Conservation (phyloP, 129 eudicot species). For the Kitagawia praeruptora region DNA sequence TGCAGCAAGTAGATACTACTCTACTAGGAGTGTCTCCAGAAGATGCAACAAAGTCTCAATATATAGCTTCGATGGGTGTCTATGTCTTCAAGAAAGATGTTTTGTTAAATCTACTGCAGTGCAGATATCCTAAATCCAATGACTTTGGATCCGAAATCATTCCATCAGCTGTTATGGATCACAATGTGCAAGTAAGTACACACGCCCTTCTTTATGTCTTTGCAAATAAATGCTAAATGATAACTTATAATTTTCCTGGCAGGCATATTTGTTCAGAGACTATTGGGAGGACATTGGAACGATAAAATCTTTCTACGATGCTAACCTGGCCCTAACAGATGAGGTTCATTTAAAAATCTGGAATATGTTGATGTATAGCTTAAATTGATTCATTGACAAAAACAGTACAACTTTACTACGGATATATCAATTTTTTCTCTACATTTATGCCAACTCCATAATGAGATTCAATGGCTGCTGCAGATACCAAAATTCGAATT, state of each 20-base stretch:
- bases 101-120: slow-evolving; percentile 58
- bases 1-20: slow-evolving; percentile 72
- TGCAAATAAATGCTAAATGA: background rate
- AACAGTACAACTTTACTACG: background rate
- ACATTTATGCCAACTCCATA: background rate
- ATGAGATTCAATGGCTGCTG: slow-evolving; percentile 6
- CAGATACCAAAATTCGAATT: slow-evolving; percentile 80
- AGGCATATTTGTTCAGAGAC: slow-evolving; percentile 91
- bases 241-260: slow-evolving; percentile 12
- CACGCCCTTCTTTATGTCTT: background rate
- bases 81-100: slow-evolving; percentile 77
- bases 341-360: slow-evolving; percentile 37
- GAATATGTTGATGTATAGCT: background rate
- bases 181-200: slow-evolving; percentile 58
- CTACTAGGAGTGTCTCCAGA: slow-evolving; percentile 62
- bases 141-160: slow-evolving; percentile 94
- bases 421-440: background rate
- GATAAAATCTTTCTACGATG: slow-evolving; percentile 69
- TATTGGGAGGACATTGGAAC: slow-evolving; percentile 99
- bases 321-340: slow-evolving; percentile 78
- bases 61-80: slow-evolving; percentile 96
- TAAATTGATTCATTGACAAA: background rate
- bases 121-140: slow-evolving; percentile 68
- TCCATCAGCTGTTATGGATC: slow-evolving; percentile 69
- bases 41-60: slow-evolving; percentile 62